Base-by-base conservation (phyloP, 2,329 filamentous ascomycete genomes). In the Aspergillus sp. region DNA sequence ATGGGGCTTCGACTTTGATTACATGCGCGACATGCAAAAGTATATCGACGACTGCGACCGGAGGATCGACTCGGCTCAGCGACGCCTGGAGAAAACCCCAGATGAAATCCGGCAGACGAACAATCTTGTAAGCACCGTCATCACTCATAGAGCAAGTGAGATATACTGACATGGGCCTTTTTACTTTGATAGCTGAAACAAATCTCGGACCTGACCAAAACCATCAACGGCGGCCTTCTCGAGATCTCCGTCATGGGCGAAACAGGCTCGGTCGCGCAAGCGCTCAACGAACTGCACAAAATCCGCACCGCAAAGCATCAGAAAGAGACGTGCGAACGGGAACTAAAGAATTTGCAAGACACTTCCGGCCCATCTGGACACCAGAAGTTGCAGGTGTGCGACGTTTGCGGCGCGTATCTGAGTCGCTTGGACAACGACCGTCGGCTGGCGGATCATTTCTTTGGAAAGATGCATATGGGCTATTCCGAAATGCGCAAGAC, bases 401-500 rank as follows among this genome's bases (percentile, higher is more conserved):
- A 99, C 73, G 94, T 97, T 1, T 99, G 94, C 72, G 94, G 94
- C 57, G 94, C 94, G 5, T 99, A 97, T 70, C 81, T 99, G 35
- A 91, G 86, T 57, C 79, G 94, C 19, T 81, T 99, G 30, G 94
- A 99, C 69, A 99, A 99, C 68, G 94, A 99, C 71, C 83, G 94
- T 33, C 82, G 94, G 26, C 73, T 99, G 67, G 94, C 94, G 17
- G 94, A 99, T 69, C 94, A 99, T 72, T 99, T 99, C 70, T 97
- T 96, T 73, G 94, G 94, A 19, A 99, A 99, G 79, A 99, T 99
- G 94, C 94, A 99, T 68, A 76, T 99, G 52, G 94, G 94, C 0
- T 99, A 97, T 70, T 94, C 94, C 14, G 90, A 96, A 75, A 99
- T 99, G 94, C 85, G 94, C 63, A 95, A 94, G 79, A 94, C 91